Base-by-base conservation (phyloP, 352 stramenopile genomes). In the Globisporangium echinulatum region DNA sequence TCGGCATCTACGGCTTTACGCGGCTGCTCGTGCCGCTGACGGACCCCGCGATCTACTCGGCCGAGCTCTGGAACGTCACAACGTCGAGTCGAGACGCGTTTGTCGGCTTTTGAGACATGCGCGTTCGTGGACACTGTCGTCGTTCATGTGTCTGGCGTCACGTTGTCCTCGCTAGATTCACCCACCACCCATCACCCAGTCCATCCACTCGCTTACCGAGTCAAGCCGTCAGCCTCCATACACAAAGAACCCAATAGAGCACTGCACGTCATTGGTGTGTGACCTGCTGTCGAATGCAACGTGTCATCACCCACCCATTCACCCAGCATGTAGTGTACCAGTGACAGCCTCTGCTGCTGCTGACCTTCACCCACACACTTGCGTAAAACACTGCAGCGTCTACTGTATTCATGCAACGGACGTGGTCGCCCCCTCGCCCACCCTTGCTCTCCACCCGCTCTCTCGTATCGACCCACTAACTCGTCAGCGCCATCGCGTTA, bases 1-100 rank as follows among this genome's bases (percentile, higher is more conserved):
- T 88, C 17, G 87, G 87, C 52, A 93, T 94, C 53, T 90, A 90
- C 63, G 56, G 67, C 14, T 96, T 96, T 62, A 86, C 78, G 14
- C 62, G 76, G 17, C 52, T 89, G 15, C 63, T 96, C 36, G 83
- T 91, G 68, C 82, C 87, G 42, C 59, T 89, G 58, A 93, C 85
- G 51, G 77, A 90, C 52, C 82, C 85, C 51, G 75, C 79, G 59
- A 84, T 93, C 55, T 94, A 94, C 68, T 82, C 75, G 17, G 88
- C 78, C 4, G 70, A 84, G 48, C 76, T 94, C 58, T 94, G 84
- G 84, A 94, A 94, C 61, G 61, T 85, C 61, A 93, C 84, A 9
- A 79, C 73, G 54, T 80, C 73, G 52, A 49, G 63, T 68, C 59
- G 54, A 64, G 67, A 73, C 47, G 72, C 85, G 19, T 33, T 82